Evolutionary conservation across 2,329 filamentous ascomycete species (phyloP), one percentile per base, ranked within the genome.

Genomic region (Zymoseptoria passerinii): DNA sequence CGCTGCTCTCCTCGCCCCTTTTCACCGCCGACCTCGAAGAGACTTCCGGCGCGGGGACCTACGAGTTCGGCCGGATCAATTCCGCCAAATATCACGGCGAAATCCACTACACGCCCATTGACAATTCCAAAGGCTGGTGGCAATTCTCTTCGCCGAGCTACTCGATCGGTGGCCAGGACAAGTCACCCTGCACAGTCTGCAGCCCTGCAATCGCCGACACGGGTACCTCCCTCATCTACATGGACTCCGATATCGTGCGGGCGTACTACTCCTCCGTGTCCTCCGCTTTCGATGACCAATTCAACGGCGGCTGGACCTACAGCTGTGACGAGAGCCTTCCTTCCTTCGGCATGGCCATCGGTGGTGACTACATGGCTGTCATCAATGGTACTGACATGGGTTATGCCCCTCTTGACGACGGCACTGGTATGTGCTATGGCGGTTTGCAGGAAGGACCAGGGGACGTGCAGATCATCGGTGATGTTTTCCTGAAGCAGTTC

Each of bases 1-100:
- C 72, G n/a, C 72, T 76, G 18, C 81, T 90, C 23, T 79, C 82
- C 27, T 74, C 82, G 71, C 86, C 87, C 0, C 74, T 92, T 48
- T 88, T 92, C 74, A 89, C 87, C 0, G 87, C 85, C 23, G 81
- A 87, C 60, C 77, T 92, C 50, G 82, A 83, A 67, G 79, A 81
- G 48, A 63, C 80, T 59, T 76, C 77, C 51, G 64, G 65, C 52
- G 59, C 61, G 8, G 88, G 88, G 51, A 79, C 81, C 28, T 92
- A 90, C 74, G 85, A 90, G 68, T 92, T 92, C 67, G 89, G 89
- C 60, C 79, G 73, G 65, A 84, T 92, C 66, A 86, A 92, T 70
- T 69, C 67, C 1, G 75, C 74, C 57, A 84, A 88, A 66, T 88
- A 87, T 71, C 77, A 71, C 1, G 88, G 87, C 35, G 66, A 78